Evolutionary conservation across 345 rosid species (phyloP), one percentile per base, ranked within the genome.

Genomic region (Corchorus olitorius): DNA sequence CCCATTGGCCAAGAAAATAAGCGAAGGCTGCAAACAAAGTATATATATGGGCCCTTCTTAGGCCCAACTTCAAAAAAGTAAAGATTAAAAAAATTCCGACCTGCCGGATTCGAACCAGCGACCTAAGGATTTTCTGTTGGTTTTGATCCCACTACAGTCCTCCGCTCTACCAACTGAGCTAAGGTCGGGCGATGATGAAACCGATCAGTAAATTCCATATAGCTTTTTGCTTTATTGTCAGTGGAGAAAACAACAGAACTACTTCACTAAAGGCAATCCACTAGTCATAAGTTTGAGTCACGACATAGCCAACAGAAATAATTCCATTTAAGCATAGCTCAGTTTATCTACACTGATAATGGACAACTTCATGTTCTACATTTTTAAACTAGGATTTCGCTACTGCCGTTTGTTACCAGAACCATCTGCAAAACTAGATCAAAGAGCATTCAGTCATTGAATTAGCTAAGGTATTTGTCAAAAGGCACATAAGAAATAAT

Each of bases 141-240:
- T 6, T 50, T 39, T 3, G 0, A 19, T 5, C 16, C 64, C 34
- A 88, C 98, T 95, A 92, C 98, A 92, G 98, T 93, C 97, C 97
- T 92, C 97, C 94, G 97, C 99, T 90, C 97, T 93, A 65, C 96
- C 98, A 95, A 88, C 94, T 91, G 96, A 91, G 98, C 99, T 88
- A 95, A 91, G 93, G 93, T 88, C 92, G 92, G 96, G 1, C 94
- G 0, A 0, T 6, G 34, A 19, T 7, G 14, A 20, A 56, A 0
- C 19, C 0, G 12, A 33, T 6, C 14, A 27, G 9, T 6, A 39
- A 27, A 0, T 27, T 27, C 27, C 27, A 0, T 27, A 27, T 27
- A 27, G 27, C 0, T 0, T 27, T 27, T 27, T 27, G 27, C 27
- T 27, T 27, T 1, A 27, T 1, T 27, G 27, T 27, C 27, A 27